Evolutionary conservation across 2,329 filamentous ascomycete species (phyloP), one percentile per base, ranked within the genome.

Genomic region (Epichloe festucae): DNA sequence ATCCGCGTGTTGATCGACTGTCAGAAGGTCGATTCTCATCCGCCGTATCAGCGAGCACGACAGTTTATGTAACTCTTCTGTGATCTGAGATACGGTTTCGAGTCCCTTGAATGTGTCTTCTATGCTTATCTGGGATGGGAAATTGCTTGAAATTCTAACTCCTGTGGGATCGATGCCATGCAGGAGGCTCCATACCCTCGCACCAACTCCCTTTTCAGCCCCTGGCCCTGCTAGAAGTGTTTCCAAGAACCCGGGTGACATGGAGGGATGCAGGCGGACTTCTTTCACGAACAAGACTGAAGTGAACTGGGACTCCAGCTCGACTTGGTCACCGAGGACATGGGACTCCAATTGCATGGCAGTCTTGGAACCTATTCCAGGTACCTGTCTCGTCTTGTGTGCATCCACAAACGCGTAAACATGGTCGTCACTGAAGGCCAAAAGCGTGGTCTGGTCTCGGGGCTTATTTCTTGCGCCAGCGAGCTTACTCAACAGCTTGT

Each of bases 91-190:
- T 49, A 84, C 63, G 0, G 75, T 81, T 57, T 85, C 78, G 1
- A 95, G 71, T 15, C 82, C 80, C 23, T 79, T 76, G 64, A 95
- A 97, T 15, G 89, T 93, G 67, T 97, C 90, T 63, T 97, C 91
- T 56, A 97, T 93, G 65, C 88, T 93, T 63, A 97, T 94, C 66
- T 96, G 90, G 1, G 81, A 82, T 0, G 91, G 91, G 1, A 94
- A 68, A 44, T 82, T 78, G 58, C 79, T 79, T 2, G 82, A 85
- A 55, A 82, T 75, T 48, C 82, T 81, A 17, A 97, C 89, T 53
- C 87, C 82, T 0, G 77, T 74, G 49, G 81, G 70, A 64, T 97
- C 91, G 31, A 89, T 74, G 5, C 90, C 91, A 63, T 96, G 84
- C 2, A 97, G 70, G 6, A 95, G 72, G 17, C 72, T 74, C 89